Base-by-base conservation (phyloP, 306 rosid genomes). In the Adenanthera pavonina region DNA sequence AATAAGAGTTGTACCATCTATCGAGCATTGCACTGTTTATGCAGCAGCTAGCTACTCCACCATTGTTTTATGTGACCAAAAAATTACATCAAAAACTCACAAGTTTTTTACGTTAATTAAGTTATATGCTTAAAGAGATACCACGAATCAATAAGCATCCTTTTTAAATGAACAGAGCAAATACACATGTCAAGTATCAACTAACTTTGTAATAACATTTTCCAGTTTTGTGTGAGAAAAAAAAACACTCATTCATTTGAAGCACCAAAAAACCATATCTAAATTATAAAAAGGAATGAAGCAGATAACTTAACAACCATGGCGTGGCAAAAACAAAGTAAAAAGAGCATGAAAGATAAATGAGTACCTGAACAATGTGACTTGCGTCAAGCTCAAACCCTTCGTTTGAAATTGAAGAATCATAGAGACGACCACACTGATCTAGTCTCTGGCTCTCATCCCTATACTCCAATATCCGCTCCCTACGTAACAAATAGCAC, bases 401-500 rank as follows among this genome's bases (percentile, higher is more conserved):
- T 78, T 96, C 92, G 16, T 77, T 92, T 9, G 89, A 91, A 84
- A 90, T 90, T 1, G 98, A 92, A 51, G 97, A 91, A 86, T 96
- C 97, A 53, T 91, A 96, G 15, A 96, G 97, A 70, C 99, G 99
- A 89, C 86, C 86, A 84, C 94, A 92, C 75, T 96, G 99, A 89
- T 93, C 99, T 36, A 96, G 89, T 85, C 97, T 91, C 88, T 86
- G 95, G 84, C 98, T 94, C 87, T 93, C 98, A 76, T 89, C 98
- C 70, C 97, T 89, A 78, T 88, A 87, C 79, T 88, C 97, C 91
- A 93, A 86, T 85, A 92, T 83, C 71, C 91, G 92, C 81, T 92
- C 98, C 92, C 99, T 96, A 75, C 36, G 48, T 72, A 65, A 68
- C 80, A 86, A 5, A 66, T 11, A 74, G 53, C 75, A 83, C 33